Percentiles rank a stretch among this genome's conserved stretches.
phyloP scores from a whole-genome alignment of 2,329 filamentous ascomycete genomes.

The Coniochaeta ligniaria region DNA sequence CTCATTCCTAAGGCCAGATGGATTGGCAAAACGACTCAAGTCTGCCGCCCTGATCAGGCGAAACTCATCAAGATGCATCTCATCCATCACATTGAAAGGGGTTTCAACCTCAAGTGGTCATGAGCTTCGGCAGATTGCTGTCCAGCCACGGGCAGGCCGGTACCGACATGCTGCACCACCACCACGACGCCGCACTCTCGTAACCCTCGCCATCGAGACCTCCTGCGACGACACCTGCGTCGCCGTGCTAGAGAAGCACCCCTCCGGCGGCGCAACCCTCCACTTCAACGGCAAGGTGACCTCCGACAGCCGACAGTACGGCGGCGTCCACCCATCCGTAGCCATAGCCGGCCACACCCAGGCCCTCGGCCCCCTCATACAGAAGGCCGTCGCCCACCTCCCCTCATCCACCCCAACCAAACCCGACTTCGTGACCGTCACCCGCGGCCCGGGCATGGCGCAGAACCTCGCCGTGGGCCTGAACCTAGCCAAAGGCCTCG shows the following conservation, averaged over 20 bases:
- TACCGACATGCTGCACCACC: not conserved
- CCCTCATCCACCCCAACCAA: not conserved
- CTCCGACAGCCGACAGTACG: constrained; percentile 65
- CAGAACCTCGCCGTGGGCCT: constrained; percentile 72
- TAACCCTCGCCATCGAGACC: constrained; percentile 58
- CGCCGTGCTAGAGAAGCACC: constrained; percentile 61
- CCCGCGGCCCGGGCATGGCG: constrained; percentile 83
- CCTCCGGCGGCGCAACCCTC: constrained; percentile 41
- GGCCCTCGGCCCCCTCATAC: constrained; percentile 61
- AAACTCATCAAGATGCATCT: not conserved
- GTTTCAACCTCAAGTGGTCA: not conserved
- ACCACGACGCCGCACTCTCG: constrained; percentile 2
- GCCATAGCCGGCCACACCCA: constrained; percentile 71
- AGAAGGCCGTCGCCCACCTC: constrained; percentile 46
- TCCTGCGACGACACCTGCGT: constrained; percentile 94
- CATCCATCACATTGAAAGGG: not conserved
- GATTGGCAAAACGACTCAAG: not conserved
- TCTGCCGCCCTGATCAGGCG: not conserved
- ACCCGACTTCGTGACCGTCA: constrained; percentile 77
- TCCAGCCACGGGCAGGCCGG: not conserved
- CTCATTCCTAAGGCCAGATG: not conserved
- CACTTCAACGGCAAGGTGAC: constrained; percentile 79
- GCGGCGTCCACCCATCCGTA: constrained; percentile 72
- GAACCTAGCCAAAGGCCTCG: constrained; percentile 79
- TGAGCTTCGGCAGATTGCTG: not conserved